Evolutionary conservation across 768 basidiomycete genomes (phyloP).

Genomic region (Lactarius sp.): DNA sequence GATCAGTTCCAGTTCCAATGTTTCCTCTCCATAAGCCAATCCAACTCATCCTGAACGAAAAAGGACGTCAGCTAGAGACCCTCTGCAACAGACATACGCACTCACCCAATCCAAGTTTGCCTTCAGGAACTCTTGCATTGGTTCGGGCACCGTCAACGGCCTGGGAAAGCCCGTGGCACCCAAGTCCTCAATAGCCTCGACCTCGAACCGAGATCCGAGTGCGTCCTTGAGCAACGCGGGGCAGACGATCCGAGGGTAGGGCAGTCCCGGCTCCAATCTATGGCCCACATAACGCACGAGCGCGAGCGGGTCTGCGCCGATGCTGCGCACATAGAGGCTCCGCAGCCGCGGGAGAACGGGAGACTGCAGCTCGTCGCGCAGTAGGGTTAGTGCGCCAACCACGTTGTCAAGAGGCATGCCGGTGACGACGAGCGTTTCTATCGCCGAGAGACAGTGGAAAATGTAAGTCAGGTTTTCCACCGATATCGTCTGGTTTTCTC

Average conservation of each 20-base stretch:
- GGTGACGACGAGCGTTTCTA: conserved; percentile 14
- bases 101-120: conserved; percentile 11
- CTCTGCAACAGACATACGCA: background rate
- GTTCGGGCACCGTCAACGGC: conserved; percentile 11
- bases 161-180: background rate
- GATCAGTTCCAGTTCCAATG: conserved; percentile 16
- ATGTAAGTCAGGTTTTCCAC: conserved; percentile 6
- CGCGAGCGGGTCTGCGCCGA: conserved; percentile 6
- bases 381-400: background rate
- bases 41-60: conserved; percentile 6
- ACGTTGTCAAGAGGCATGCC: conserved; percentile 13
- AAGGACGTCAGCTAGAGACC: background rate
- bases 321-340: conserved; percentile 4
- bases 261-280: conserved; percentile 9
- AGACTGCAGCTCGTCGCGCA: conserved; percentile 8
- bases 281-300: conserved; percentile 16
- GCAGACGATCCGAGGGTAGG: conserved; percentile 5
- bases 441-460: conserved; percentile 4
- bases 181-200: conserved; percentile 14
- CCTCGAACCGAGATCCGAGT: conserved; percentile 7
- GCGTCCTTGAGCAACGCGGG: background rate
- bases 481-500: conserved; percentile 9
- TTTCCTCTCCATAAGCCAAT: conserved; percentile 19
- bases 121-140: conserved; percentile 9
- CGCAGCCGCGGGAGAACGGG: conserved; percentile 2